Base-by-base conservation (phyloP, 768 basidiomycete genomes). In the Lepiota venenata region DNA sequence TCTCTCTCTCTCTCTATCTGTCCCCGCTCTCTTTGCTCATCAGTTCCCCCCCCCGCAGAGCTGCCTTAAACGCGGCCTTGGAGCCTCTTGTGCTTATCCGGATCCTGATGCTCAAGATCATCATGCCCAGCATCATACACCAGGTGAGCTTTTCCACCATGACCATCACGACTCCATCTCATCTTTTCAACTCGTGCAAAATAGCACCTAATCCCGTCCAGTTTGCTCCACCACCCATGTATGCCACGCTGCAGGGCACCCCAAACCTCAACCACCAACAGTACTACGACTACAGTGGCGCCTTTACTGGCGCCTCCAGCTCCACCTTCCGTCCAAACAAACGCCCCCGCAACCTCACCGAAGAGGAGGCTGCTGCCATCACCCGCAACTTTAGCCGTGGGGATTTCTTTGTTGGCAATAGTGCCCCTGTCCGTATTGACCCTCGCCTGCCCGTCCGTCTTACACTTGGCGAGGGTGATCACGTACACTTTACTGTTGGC, bases 311-410 rank as follows among this genome's bases (percentile, higher is more conserved):
- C 50, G 82, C 87, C 16, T 88, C 86, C 2, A 79, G 86, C 25
- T 85, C 87, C 15, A 83, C 87, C 3, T 91, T 90, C 71, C 84
- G 89, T n/a, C 85, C 89, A 3, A 81, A 73, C 62, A 91, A 91
- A 66, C 84, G 89, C 22, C 85, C 88, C 27, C 84, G 89, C 59
- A 82, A 80, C 42, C 82, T 91, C 51, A 91, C 89, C 2, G 89
- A 91, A 60, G 88, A 91, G 58, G 89, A 91, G 66, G 80, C 89
- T 2, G 87, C 87, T 10, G 88, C 88, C 29, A 91, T 91, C 71
- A 88, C 88, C 1, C 81, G 88, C 66, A 89, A 88, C 62, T 91
- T 88, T 61, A 85, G 74, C 57, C 81, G 89, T 48, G 89, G 89
- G 3, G 88, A 91, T 65, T 91, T 91, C 66, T 91, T 83, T 62